Percentiles rank a stretch among this genome's conserved stretches.
phyloP scores from a whole-genome alignment of 2,329 filamentous ascomycete genomes.

The Hypoxylon sp. region DNA sequence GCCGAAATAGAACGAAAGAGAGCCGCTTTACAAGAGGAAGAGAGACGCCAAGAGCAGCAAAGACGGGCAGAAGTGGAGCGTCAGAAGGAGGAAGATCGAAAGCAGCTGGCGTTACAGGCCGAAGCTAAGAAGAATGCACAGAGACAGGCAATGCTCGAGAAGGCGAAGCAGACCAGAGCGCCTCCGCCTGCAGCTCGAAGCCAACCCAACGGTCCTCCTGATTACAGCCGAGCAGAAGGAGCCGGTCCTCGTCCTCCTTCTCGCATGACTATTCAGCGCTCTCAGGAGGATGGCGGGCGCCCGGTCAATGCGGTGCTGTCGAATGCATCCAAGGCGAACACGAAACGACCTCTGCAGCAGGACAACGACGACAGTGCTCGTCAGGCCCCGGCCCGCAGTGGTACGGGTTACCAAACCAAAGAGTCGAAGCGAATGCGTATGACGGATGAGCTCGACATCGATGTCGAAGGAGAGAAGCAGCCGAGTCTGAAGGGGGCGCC shows the following conservation, averaged over 20 bases:
- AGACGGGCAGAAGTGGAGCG: conserved; percentile 68
- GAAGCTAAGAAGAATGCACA: conserved; percentile 73
- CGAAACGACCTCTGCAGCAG: conserved; percentile 77
- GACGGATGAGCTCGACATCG: conserved; percentile 73
- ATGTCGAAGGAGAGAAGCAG: conserved; percentile 65
- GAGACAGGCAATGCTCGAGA: conserved; percentile 68
- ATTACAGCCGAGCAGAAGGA: conserved; percentile 51
- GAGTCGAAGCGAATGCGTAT: conserved; percentile 84
- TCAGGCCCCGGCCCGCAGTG: conserved; percentile 57
- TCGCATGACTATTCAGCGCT: conserved; percentile 62
- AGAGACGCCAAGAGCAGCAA: conserved; percentile 65
- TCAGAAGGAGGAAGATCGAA: conserved; percentile 67
- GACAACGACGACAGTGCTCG: conserved; percentile 65
- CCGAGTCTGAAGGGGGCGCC: conserved; percentile 81
- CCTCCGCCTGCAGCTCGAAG: conserved; percentile 66
- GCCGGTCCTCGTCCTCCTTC: conserved; percentile 58
- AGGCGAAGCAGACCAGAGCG: conserved; percentile 69
- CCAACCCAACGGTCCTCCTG: conserved; percentile 61
- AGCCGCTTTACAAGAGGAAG: conserved; percentile 70
- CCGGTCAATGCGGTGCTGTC: conserved; percentile 67
- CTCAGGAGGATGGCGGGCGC: conserved; percentile 67
- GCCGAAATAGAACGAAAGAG: conserved; percentile 81
- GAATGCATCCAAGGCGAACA: conserved; percentile 72
- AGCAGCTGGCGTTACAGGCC: conserved; percentile 58
- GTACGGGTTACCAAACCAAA: conserved; percentile 70